These are phyloP conservation scores for Piromyces finnis DNA, from an alignment of 192 early-diverging fungal genomes.

Conservation along the genomic window DNA sequence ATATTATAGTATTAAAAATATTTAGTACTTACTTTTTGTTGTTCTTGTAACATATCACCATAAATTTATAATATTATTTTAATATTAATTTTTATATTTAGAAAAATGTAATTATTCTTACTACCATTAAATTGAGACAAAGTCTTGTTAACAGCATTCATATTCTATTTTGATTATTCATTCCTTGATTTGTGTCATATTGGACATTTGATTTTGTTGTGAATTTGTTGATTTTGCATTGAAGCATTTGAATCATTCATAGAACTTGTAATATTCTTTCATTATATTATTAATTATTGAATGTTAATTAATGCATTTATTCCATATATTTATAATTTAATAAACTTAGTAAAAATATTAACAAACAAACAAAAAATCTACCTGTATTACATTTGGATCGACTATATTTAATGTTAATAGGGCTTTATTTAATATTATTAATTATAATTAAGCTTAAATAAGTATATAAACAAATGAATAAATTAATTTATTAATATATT, in stretches of 20 bases:
- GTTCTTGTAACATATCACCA: constrained; percentile 14
- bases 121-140: neutral
- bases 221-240: neutral
- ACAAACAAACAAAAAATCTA: too few relatives aligned
- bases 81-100: too few relatives aligned
- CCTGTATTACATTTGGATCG: constrained; percentile 40
- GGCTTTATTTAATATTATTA: too few relatives aligned
- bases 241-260: neutral
- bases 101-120: too few relatives aligned
- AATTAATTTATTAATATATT: too few relatives aligned
- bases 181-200: neutral
- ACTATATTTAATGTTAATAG: constrained; percentile 34
- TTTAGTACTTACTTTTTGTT: constrained; percentile 32
- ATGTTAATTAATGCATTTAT: too few relatives aligned
- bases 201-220: neutral
- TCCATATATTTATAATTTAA: too few relatives aligned
- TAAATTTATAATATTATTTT: too few relatives aligned
- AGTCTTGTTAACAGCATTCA: neutral
- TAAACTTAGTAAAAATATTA: too few relatives aligned
- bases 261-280: neutral
- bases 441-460: too few relatives aligned
- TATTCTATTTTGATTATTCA: neutral
- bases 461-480: too few relatives aligned
- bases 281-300: too few relatives aligned
- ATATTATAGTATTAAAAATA: neutral